These are phyloP conservation scores for Tolypocladium amazonense DNA, from an alignment of 2,329 filamentous ascomycete genomes.

Conservation along the genomic window DNA sequence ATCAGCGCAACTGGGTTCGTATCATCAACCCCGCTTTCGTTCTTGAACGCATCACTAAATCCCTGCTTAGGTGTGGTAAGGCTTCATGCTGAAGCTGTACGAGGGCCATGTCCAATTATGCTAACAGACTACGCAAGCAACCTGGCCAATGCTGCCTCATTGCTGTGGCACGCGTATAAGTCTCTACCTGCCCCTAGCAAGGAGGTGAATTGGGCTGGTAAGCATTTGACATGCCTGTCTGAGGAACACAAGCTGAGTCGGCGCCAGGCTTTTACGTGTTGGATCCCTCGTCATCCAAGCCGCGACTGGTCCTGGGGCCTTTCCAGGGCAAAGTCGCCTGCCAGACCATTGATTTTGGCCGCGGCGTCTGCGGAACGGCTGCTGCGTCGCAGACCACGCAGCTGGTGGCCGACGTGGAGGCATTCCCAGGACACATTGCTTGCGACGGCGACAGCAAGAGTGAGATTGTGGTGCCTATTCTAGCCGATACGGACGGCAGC, in stretches of 20 bases:
- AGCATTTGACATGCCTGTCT: slow-evolving; percentile 5
- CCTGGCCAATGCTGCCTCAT: slow-evolving; percentile 61
- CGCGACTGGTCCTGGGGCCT: slow-evolving; percentile 62
- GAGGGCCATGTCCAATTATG: background rate
- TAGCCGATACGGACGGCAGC: slow-evolving; percentile 23
- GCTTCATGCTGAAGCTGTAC: background rate
- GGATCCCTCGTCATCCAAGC: slow-evolving; percentile 32
- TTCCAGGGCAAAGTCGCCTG: slow-evolving; percentile 76
- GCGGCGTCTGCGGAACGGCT: slow-evolving; percentile 66
- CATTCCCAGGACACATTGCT: slow-evolving; percentile 71
- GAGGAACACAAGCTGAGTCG: background rate
- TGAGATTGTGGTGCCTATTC: slow-evolving; percentile 72
- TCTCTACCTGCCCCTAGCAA: slow-evolving; percentile 56
- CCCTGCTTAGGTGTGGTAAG: slow-evolving; percentile 11
- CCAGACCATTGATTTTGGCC: slow-evolving; percentile 62
- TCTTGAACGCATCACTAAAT: background rate
- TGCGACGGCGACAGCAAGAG: slow-evolving; percentile 68
- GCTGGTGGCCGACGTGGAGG: slow-evolving; percentile 58
- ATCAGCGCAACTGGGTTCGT: slow-evolving; percentile 69
- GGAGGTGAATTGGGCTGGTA: slow-evolving; percentile 68
- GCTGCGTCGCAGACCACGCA: slow-evolving; percentile 52
- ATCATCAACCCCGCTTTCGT: background rate
- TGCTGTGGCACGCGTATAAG: slow-evolving; percentile 72
- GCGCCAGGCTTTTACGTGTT: slow-evolving; percentile 60
- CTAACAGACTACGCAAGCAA: slow-evolving; percentile 40